Evolutionary conservation across 2,329 filamentous ascomycete species (phyloP), one percentile per base, ranked within the genome.

Genomic region (Aulographum hederae): DNA sequence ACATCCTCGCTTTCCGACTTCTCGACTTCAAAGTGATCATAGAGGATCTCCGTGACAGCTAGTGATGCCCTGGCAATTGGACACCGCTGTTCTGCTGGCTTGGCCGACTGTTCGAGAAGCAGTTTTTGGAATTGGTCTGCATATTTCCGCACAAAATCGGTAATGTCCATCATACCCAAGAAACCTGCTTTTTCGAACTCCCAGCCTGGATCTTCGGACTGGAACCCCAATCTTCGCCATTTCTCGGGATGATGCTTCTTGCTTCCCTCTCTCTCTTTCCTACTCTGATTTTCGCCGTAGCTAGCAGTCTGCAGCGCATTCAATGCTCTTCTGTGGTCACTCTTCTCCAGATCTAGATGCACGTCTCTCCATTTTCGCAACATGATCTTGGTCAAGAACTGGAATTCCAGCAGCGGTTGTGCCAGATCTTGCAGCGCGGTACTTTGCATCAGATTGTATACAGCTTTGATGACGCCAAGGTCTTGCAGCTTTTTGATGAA

Each of bases 141-240:
- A 47, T 93, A 76, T 48, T 84, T 92, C 46, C 78, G 71, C 30
- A 93, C 82, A 50, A 82, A 98, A 52, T 95, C 85, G 2, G 84
- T 81, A 45, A 98, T 56, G 51, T 98, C 89, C 85, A 98, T 95
- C 70, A 98, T 81, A 18, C 89, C 89, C 33, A 98, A 56, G 49
- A 85, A 95, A 0, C 89, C 89, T 18, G 79, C 78, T 25, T 70
- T 62, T 14, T 82, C 74, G 47, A 98, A 95, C 43, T 98, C 89
- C 43, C 67, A 66, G 1, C 75, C 75, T 3, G 89, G 89, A 41
- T 70, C 85, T 53, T 98, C 89, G 0, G 78, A 77, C 51, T 89
- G 78, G 45, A 98, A 98, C 3, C 89, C 89, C 26, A 98, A 53
- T 33, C 85, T 67, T 43, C 84, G 69, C 89, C 89, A 98, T 51